Evolutionary conservation across 805 yeast genomes (phyloP), one percentile per base, ranked within the genome.

Genomic region (Yarrowia yakushimensis): DNA sequence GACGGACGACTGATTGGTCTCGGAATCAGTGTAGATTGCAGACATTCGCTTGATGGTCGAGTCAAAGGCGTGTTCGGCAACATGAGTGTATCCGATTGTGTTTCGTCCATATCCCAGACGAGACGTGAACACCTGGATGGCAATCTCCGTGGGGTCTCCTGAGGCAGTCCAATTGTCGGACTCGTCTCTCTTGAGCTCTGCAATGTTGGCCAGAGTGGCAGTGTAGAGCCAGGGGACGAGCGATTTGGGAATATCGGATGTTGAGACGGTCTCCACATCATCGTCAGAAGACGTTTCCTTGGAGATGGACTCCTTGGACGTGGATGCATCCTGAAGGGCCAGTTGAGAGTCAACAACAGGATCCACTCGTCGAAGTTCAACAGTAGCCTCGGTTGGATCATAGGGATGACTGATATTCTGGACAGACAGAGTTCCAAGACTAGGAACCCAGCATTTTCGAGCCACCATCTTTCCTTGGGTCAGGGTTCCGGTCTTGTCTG

Each of bases 111-210:
- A 63, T 48, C 79, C 80, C 65, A 86, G 75, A 69, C 91, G 81
- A 12, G 84, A 74, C 18, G 85, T 81, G 70, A 87, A 88, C 0
- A 89, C 93, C 70, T 88, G 93, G 66, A 90, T 86, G 2, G 96
- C 96, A 69, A 87, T 85, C 75, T 90, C 96, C 2, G 96, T 90
- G 37, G 96, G 93, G 71, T 90, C 96, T 65, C 96, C 96, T 70
- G 84, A 86, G 12, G 90, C 91, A 67, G 81, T 82, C 96, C 96
- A 89, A 13, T 71, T 74, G 6, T 68, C 70, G 15, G 37, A n/a
- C 15, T 65, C 45, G 31, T 42, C 50, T 33, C 80, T 80, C 20
- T 76, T 78, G 27, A 73, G 74, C 17, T 71, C 74, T 2, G 96
- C 93, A 69, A 89, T 84, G 68, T 90, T 90, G 34, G 96, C 96